These are phyloP conservation scores for Calocera cornea DNA, from an alignment of 768 basidiomycete genomes.

Conservation along the genomic window DNA sequence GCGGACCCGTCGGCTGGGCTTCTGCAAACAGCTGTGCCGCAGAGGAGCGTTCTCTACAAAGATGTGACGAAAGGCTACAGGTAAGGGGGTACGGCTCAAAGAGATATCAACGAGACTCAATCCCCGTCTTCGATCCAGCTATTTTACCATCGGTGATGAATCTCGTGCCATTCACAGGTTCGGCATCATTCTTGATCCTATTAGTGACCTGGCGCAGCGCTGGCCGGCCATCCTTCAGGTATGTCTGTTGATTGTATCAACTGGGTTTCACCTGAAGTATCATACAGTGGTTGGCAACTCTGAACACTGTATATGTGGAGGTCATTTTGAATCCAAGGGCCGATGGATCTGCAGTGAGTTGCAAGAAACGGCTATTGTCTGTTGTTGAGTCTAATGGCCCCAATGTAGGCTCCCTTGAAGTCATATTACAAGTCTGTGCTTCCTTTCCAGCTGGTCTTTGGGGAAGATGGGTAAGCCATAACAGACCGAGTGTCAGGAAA, in stretches of 20 bases:
- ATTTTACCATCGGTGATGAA: conserved; percentile 56
- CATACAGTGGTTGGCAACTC: conserved; percentile 47
- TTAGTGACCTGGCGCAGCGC: conserved; percentile 72
- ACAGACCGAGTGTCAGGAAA: background rate
- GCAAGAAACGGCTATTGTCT: background rate
- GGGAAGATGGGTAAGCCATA: conserved; percentile 49
- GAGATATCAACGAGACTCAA: conserved; percentile 9
- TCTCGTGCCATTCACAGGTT: conserved; percentile 54
- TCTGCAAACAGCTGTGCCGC: conserved; percentile 9
- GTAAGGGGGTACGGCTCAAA: background rate
- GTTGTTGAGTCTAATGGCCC: background rate
- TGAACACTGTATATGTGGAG: conserved; percentile 53
- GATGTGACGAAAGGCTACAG: background rate
- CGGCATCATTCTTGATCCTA: conserved; percentile 64
- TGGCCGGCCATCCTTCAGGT: conserved; percentile 75
- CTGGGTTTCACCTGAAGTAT: background rate
- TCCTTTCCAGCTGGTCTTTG: conserved; percentile 42
- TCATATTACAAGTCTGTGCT: conserved; percentile 81
- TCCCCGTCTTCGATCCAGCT: conserved; percentile 29
- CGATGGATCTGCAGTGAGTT: conserved; percentile 48
- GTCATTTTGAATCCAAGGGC: conserved; percentile 64
- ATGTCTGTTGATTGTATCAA: conserved; percentile 13
- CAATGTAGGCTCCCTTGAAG: conserved; percentile 65
- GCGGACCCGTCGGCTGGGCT: conserved; percentile 54
- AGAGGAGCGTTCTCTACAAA: background rate